Percentiles rank a stretch among this genome's conserved stretches.
Evolutionary conservation across 2,329 filamentous ascomycete species (phyloP).

Genomic region (Aspergillus caelatus): DNA sequence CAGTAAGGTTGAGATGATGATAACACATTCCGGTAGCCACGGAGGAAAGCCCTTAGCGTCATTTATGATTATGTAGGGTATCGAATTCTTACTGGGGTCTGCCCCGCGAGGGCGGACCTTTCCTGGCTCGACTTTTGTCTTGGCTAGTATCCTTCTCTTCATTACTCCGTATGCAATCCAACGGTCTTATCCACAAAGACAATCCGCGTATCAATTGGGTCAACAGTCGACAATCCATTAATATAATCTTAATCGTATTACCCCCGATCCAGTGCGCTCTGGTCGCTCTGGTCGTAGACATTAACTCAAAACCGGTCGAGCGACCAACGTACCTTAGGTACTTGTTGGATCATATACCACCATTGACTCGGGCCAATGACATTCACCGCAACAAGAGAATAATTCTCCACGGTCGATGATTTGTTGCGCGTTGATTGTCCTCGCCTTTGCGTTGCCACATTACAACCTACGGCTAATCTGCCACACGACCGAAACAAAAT

Average conservation of each 20-base stretch:
- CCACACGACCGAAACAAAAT: slow-evolving; percentile 14
- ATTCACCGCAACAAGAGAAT: slow-evolving; percentile 3
- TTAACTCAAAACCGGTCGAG: neutral
- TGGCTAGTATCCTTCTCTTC: slow-evolving; percentile 9
- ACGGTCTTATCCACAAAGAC: neutral
- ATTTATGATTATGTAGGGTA: slow-evolving; percentile 6
- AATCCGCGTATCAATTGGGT: neutral
- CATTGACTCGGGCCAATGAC: slow-evolving; percentile 15
- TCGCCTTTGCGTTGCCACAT: slow-evolving; percentile 20
- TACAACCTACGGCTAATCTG: slow-evolving; percentile 13
- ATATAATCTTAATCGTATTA: neutral
- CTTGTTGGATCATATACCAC: slow-evolving; percentile 13
- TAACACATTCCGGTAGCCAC: slow-evolving; percentile 12
- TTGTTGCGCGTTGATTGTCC: slow-evolving; percentile 16
- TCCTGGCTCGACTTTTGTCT: slow-evolving; percentile 11
- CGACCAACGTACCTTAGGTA: slow-evolving; percentile 18
- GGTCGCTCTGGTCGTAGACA: neutral
- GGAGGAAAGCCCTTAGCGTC: slow-evolving; percentile 14
- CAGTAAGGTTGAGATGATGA: slow-evolving; percentile 12
- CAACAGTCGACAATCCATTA: too few relatives aligned
- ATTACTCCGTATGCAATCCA: slow-evolving; percentile 3
- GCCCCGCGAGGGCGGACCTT: slow-evolving; percentile 17
- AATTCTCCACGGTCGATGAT: slow-evolving; percentile 16
- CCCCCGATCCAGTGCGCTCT: neutral
- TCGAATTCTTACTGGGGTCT: slow-evolving; percentile 6